Base-by-base conservation (phyloP, 768 basidiomycete genomes). In the Lactarius sanguifluus region DNA sequence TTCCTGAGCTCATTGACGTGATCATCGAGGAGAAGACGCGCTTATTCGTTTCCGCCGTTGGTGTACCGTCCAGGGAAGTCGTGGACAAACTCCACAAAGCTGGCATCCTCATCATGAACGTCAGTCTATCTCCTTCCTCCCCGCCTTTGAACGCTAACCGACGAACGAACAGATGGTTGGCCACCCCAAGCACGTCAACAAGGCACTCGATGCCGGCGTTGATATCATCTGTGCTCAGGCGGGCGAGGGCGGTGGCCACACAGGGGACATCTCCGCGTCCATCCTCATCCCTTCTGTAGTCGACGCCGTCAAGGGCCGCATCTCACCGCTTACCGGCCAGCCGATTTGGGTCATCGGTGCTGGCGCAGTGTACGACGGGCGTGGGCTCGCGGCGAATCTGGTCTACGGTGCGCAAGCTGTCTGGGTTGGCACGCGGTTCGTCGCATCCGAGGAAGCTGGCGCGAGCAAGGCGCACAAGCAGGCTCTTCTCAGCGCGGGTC, bases 171-270 rank as follows among this genome's bases (percentile, higher is more conserved):
- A 85, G 82, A 94, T 94, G 92, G 89, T 96, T 65, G 95, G 95
- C n/a, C 92, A 94, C 73, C 94, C 94, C 15, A 96, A 94, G 74
- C 92, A 94, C 75, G 91, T 91, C 55, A 69, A 79, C 57, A 92
- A 91, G 75, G 92, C 92, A 9, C 83, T 96, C 38, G 91, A 83
- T 3, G 88, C 82, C 41, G 96, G 95, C 41, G 90, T 92, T 38
- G 95, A 98, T 73, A 80, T 98, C 67, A 96, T 98, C 74, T 97
- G 95, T 72, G 94, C 94, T 4, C 94, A 96, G 78, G 94, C 90
- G 2, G 92, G 93, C 30, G 95, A 97, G 77, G 95, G 91, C 43
- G 74, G 73, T 36, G 77, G 76, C 25, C 83, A 84, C 80, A 96
- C 95, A 0, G 95, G 95, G 28, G 88, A 91, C 69, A 85, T 88